Conservation (phyloP, 2,329 filamentous ascomycete species). For the Alternaria metachromatica region DNA sequence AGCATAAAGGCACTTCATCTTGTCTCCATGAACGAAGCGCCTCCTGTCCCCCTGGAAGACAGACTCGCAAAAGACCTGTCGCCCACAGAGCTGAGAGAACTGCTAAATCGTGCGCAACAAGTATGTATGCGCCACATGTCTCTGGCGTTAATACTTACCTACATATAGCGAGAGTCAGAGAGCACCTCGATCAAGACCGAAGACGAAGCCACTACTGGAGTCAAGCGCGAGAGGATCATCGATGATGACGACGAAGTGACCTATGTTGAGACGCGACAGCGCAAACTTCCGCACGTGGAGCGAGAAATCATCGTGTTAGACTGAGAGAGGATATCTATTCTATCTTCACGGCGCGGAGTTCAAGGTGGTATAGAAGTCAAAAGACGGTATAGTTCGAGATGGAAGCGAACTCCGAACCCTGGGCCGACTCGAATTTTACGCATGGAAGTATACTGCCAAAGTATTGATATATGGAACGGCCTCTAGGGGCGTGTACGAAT, state of each 20-base stretch:
- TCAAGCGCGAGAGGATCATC: constrained; percentile 5
- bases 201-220: neutral
- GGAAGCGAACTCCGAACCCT: neutral
- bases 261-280: neutral
- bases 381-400: neutral
- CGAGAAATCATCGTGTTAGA: neutral
- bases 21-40: neutral
- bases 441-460: neutral
- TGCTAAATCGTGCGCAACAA: constrained; percentile 1
- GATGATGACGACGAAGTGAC: constrained; percentile 5
- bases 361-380: neutral
- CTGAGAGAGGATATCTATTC: neutral
- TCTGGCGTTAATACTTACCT: neutral
- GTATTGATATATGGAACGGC: neutral
- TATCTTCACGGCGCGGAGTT: neutral
- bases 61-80: neutral
- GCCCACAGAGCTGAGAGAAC: neutral
- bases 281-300: constrained; percentile 10
- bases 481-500: neutral
- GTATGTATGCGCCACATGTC: neutral
- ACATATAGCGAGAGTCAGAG: neutral
- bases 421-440: neutral
- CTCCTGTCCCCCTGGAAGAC: neutral
- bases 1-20: constrained; percentile 3
- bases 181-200: constrained; percentile 1